These are phyloP conservation scores for Phyllosticta citriasiana DNA, from an alignment of 2,329 filamentous ascomycete species.

Conservation along the genomic window DNA sequence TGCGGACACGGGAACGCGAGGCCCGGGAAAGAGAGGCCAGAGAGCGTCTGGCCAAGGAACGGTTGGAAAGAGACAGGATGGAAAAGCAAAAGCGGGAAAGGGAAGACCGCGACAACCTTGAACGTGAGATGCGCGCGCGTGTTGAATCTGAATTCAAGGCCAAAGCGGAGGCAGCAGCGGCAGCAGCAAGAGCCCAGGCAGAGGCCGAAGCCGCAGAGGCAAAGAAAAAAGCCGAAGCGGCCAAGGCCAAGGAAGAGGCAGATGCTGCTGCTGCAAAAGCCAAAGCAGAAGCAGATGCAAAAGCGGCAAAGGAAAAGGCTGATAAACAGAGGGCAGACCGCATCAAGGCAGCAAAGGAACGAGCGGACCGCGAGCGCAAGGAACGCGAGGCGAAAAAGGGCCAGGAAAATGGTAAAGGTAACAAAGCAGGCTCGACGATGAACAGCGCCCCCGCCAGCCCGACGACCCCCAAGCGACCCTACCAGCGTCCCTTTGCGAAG, in stretches of 20 bases:
- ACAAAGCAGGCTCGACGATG: slow-evolving; percentile 13
- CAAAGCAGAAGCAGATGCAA: slow-evolving; percentile 23
- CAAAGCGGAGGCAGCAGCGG: slow-evolving; percentile 10
- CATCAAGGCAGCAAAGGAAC: slow-evolving; percentile 30
- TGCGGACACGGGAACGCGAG: slow-evolving; percentile 38
- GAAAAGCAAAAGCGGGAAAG: slow-evolving; percentile 24
- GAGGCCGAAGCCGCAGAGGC: slow-evolving; percentile 22
- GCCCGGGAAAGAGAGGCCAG: slow-evolving; percentile 38
- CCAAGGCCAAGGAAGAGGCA: slow-evolving; percentile 25
- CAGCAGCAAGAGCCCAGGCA: slow-evolving; percentile 28
- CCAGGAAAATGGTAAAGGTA: slow-evolving; percentile 11
- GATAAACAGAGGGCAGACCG: slow-evolving; percentile 17
- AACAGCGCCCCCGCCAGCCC: slow-evolving; percentile 14
- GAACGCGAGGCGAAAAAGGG: slow-evolving; percentile 25
- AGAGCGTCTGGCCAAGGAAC: slow-evolving; percentile 34
- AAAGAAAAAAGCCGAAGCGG: slow-evolving; percentile 19
- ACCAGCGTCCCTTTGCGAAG: slow-evolving; percentile 44
- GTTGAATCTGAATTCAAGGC: slow-evolving; percentile 17
- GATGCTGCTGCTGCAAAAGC: slow-evolving; percentile 31
- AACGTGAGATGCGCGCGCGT: slow-evolving; percentile 19
- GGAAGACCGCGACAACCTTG: slow-evolving; percentile 32
- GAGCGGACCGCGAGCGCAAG: slow-evolving; percentile 28
- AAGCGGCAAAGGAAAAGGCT: slow-evolving; percentile 19
- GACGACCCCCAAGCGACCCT: slow-evolving; percentile 30
- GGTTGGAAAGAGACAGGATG: slow-evolving; percentile 30